Evolutionary conservation across 179 eudicot species (phyloP), one percentile per base, ranked within the genome.

Genomic region (Carnegiea gigantea): DNA sequence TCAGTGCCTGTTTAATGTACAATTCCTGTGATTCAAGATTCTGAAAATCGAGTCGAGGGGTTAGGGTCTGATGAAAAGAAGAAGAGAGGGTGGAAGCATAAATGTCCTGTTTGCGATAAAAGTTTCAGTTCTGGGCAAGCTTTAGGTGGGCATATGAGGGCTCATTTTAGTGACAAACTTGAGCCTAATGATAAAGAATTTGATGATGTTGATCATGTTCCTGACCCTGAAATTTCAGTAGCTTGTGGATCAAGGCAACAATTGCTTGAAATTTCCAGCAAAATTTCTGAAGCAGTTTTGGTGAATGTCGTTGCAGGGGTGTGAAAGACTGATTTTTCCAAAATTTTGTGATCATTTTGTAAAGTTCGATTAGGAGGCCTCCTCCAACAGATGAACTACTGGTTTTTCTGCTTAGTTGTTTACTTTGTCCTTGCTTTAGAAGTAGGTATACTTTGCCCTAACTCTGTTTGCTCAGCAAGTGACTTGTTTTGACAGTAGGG

Each of bases 111-210:
- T 73, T 85, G 85, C 38, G 57, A 11, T 23, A 85, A 80, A 48
- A 40, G 11, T 9, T 85, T 85, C 57, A 11, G 73, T 54, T 76
- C 85, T 57, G 85, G 85, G 4, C 88, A 77, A 79, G 85, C 85
- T 64, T 80, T 85, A 67, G 83, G 88, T 62, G 88, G 85, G 36
- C 88, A 85, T 70, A 85, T 80, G 88, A 82, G 88, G 76, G 81
- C 79, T 85, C 88, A 85, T 83, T 38, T 65, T 73, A 28, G 57
- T 17, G 77, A 44, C 20, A 85, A 70, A n/a, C 5, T 26, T 46
- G 74, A 30, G 57, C 59, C 78, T 33, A 57, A 44, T 67, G 80
- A 78, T 77, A 70, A 12, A 9, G 70, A 68, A 44, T 64, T 77
- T 36, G 65, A n/a, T 23, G 57, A 36, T 44, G 7, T 36, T 30